Conservation (phyloP, 2,329 filamentous ascomycete genomes). For the Penicillium hesseltinei region DNA sequence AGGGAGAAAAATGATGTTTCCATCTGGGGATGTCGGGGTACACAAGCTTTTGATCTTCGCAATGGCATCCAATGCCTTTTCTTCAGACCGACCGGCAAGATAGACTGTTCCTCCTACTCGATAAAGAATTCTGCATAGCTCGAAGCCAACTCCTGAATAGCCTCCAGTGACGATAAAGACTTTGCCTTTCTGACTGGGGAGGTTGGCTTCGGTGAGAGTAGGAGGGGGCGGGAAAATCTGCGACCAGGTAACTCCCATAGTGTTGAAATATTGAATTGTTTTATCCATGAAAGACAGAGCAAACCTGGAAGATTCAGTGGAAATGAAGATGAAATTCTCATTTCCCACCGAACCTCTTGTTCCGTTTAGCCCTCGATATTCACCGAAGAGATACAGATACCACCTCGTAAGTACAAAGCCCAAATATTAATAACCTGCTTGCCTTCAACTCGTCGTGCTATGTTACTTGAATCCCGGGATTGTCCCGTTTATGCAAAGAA, state of each 20-base stretch:
- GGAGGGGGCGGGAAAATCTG: slow-evolving; percentile 23
- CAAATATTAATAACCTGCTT: not conserved
- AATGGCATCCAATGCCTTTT: slow-evolving; percentile 35
- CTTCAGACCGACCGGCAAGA: slow-evolving; percentile 28
- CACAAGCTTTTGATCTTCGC: slow-evolving; percentile 23
- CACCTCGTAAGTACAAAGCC: not conserved
- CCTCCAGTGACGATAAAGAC: slow-evolving; percentile 32
- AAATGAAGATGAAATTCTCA: not conserved
- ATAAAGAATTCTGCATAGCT: slow-evolving; percentile 26
- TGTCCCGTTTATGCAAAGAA: not conserved
- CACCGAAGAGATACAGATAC: not conserved
- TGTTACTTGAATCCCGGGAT: not conserved
- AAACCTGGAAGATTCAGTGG: not conserved
- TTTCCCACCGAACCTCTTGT: not conserved
- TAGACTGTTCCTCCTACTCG: slow-evolving; percentile 22
- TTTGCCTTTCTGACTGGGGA: slow-evolving; percentile 22
- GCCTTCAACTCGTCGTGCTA: not conserved
- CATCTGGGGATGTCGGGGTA: not conserved
- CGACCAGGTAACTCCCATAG: slow-evolving; percentile 18
- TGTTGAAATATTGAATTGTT: not conserved
- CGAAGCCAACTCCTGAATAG: slow-evolving; percentile 24
- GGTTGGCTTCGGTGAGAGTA: slow-evolving; percentile 20
- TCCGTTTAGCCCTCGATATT: not conserved
- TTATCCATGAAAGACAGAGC: not conserved
- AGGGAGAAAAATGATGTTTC: slow-evolving; percentile 29